These are phyloP conservation scores for Tricholoma saponaceum DNA, from an alignment of 768 basidiomycete genomes.

Conservation along the genomic window DNA sequence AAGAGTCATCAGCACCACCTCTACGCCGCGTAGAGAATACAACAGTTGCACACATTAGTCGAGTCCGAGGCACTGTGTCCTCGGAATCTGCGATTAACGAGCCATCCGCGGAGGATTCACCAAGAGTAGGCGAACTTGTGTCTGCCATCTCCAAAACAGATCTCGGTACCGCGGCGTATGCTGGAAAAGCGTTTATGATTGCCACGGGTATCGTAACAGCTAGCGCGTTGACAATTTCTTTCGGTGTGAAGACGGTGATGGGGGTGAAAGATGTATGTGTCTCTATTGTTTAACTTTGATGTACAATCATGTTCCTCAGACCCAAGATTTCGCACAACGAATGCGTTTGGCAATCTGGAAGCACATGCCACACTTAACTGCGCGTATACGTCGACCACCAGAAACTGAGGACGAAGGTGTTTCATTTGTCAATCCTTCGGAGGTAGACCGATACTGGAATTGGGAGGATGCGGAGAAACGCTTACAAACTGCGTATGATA, in stretches of 20 bases:
- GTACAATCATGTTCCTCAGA: slow-evolving; percentile 29
- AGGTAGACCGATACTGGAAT: slow-evolving; percentile 35
- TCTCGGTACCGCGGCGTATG: slow-evolving; percentile 50
- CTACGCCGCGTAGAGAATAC: slow-evolving; percentile 23
- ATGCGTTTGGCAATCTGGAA: slow-evolving; percentile 49
- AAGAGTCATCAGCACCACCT: slow-evolving; percentile 8
- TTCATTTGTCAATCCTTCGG: slow-evolving; percentile 6
- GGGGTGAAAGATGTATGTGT: slow-evolving; percentile 53
- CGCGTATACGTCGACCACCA: slow-evolving; percentile 45
- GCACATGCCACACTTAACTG: slow-evolving; percentile 45
- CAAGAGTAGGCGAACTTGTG: slow-evolving; percentile 27
- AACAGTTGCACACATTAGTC: slow-evolving; percentile 5
- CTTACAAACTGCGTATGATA: slow-evolving; percentile 51
- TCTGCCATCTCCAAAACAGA: slow-evolving; percentile 33
- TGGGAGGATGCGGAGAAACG: slow-evolving; percentile 53
- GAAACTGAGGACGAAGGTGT: slow-evolving; percentile 26
- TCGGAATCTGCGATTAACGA: slow-evolving; percentile 14
- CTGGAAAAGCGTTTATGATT: slow-evolving; percentile 60
- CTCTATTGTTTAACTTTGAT: not conserved
- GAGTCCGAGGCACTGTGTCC: slow-evolving; percentile 5
- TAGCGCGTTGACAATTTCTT: slow-evolving; percentile 40
- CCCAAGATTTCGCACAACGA: slow-evolving; percentile 52
- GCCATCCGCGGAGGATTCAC: slow-evolving; percentile 18
- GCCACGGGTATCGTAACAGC: slow-evolving; percentile 57
- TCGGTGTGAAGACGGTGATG: slow-evolving; percentile 46